Evolutionary conservation across 2,329 filamentous ascomycete genomes (phyloP), one percentile per base, ranked within the genome.

Genomic region (Juglanconis juglandina): DNA sequence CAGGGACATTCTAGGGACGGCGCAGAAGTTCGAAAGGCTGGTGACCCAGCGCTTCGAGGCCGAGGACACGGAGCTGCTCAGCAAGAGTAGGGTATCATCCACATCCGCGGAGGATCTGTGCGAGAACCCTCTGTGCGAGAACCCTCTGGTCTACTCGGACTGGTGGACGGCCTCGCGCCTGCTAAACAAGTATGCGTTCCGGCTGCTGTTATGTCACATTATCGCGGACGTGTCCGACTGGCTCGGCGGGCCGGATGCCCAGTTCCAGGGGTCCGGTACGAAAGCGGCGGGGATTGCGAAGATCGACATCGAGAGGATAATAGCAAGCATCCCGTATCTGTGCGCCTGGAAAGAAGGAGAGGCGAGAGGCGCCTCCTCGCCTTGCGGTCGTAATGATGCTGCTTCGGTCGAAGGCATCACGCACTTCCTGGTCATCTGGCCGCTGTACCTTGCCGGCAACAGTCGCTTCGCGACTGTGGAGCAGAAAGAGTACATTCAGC

Each of bases 381-480:
- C 57, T 3, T 59, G 57, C 35, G 57, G 57, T 8, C 52, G 35
- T 11, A 42, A 59, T 24, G 57, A 59, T 35, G 51, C 35, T 4
- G 34, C 7, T 30, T 59, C 57, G 8, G 46, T 49, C 8, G 44
- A 59, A 24, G 57, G 57, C 10, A 48, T 59, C 30, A 59, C 57
- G 33, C 41, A 46, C n/a, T 24, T 59, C n/a, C 33, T 59, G 57
- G 50, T 59, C 6, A 54, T 59, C 24, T 59, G 57, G 57, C 57
- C 57, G 5, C 44, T 59, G 44, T 51, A 53, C 57, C 57, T 59
- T 13, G 35, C 57, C 14, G 57, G 50, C 7, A 44, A 59, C 30
- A 59, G 57, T 34, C 49, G 47, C 4, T 59, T 54, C 5, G 57
- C 53, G 5, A 59, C 42, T 17, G 34, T 46, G 14, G 44, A 53